Evolutionary conservation across 1,284 basidiomycete genomes (phyloP), one percentile per base, ranked within the genome.

Genomic region (Meira miltonrushii): DNA sequence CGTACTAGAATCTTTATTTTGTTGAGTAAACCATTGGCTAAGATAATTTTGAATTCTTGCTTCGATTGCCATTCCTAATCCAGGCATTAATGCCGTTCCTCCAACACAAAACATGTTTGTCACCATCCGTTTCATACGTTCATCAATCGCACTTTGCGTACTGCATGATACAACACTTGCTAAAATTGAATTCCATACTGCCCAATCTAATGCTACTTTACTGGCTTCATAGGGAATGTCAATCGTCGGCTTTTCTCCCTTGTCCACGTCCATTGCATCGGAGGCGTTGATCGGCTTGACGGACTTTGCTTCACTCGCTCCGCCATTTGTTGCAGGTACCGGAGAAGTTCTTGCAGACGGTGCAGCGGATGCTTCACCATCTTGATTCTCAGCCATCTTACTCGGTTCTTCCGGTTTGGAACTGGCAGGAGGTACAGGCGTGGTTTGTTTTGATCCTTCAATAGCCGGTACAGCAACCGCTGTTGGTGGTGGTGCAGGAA

Each of bases 191-290:
- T 65, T 59, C 78, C 92, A 91, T 63, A 97, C 89, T 1, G 93
- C 95, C 11, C 90, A 88, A 74, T 98, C 95, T 55, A 98, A 82
- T 0, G 94, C 90, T 41, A 94, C 83, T 78, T 92, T 92, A 78
- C 87, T 87, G 28, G 94, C 88, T 80, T 96, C 93, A 66, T 84
- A 86, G 57, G 82, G 83, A 6, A 92, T 84, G 75, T 93, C 90
- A 69, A 92, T 86, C 10, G 41, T 21, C 28, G 28, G 28, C 28
- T 33, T 33, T 8, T 33, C 28, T 4, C 4, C 4, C 8, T 33
- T 33, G 28, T 33, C 28, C 28, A 33, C 28, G 19, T 43, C n/a
- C 23, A 23, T 48, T 15, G 46, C n/a, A 19, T 13, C 21, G 2
- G 46, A 8, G 7, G 46, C 8, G 5, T 19, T 21, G 15, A 21